Evolutionary conservation across 805 yeast species (phyloP), one percentile per base, ranked within the genome.

Genomic region (Candida xyloterini): DNA sequence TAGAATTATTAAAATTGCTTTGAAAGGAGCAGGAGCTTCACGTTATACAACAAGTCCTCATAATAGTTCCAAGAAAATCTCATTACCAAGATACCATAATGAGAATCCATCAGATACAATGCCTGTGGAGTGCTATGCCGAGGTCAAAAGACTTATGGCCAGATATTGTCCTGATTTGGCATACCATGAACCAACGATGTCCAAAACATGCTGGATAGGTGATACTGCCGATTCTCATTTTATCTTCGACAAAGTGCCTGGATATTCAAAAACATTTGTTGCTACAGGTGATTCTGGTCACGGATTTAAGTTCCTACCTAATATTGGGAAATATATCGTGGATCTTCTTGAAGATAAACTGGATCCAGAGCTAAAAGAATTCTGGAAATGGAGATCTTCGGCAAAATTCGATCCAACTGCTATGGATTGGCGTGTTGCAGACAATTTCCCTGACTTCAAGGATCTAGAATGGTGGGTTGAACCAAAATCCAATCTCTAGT

Each of bases 231-330:
- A 66, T 40, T 56, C 67, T 7, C 64, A 70, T 40, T 70, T 69
- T 38, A 50, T 71, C 10, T 63, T 71, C 15, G 72, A 70, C 44
- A 42, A 42, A 20, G 58, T 65, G 15, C 76, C 76, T 2, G 48
- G 48, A 1, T 44, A 46, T 13, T 29, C 39, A 0, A 62, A 61
- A 20, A 54, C 68, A 1, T 60, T 44, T 35, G 66, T 72, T n/a
- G 74, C 73, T 0, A 59, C 71, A 9, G 78, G 78, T 13, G 76
- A 71, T 48, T 65, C 75, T 3, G 74, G 76, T 7, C 76, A 71
- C 51, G 73, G 63, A 4, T 71, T 64, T 53, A 72, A 71, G 50
- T 67, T 67, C 31, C 46, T 72, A 39, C 78, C 78, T 11, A 66
- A 60, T 30, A 68, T 72, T 35, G 76, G 78, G 1, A 62, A 59